phyloP scores from a whole-genome alignment of 106 monocot species.

The Allium fistulosum region DNA sequence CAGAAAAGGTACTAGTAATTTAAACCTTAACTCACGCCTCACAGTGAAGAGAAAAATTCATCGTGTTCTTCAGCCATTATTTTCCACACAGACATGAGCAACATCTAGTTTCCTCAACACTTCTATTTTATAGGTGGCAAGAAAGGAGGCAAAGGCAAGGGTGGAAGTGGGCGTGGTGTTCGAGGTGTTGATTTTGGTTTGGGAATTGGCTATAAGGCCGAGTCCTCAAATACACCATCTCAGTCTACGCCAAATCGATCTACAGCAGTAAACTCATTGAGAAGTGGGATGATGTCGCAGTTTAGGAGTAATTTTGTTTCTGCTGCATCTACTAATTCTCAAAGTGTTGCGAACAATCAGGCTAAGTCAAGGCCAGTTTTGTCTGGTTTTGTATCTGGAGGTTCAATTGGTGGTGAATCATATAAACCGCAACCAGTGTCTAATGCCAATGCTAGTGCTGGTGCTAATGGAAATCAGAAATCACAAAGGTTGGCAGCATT shows the following conservation, averaged over 20 bases:
- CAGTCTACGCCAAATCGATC: constrained; percentile 49
- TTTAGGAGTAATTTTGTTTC: constrained; percentile 85
- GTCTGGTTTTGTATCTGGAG: constrained; percentile 82
- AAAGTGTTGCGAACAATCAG: constrained; percentile 24
- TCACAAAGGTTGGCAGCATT: constrained; percentile 41
- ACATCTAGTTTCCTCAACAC: background rate
- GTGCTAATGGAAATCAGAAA: constrained; percentile 34
- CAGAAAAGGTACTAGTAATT: constrained; percentile 44
- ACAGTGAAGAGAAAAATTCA: background rate
- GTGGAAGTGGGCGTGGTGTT: constrained; percentile 63
- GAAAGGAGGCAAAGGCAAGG: constrained; percentile 64
- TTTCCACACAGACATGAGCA: background rate
- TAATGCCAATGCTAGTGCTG: constrained; percentile 14
- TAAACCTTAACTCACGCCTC: background rate
- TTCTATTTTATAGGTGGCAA: constrained; percentile 45
- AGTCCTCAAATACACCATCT: constrained; percentile 31
- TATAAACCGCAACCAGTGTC: constrained; percentile 20
- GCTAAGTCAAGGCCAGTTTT: constrained; percentile 31
- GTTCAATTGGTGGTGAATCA: constrained; percentile 78
- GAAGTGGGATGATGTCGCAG: constrained; percentile 69
- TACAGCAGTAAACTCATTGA: constrained; percentile 60
- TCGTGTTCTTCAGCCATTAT: background rate
- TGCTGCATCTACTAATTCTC: constrained; percentile 36
- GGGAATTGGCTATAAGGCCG: constrained; percentile 74
- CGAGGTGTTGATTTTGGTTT: constrained; percentile 92